Evolutionary conservation across 176 grass and related monocot genomes (phyloP).

Genomic region (Alopecurus myosuroides): DNA sequence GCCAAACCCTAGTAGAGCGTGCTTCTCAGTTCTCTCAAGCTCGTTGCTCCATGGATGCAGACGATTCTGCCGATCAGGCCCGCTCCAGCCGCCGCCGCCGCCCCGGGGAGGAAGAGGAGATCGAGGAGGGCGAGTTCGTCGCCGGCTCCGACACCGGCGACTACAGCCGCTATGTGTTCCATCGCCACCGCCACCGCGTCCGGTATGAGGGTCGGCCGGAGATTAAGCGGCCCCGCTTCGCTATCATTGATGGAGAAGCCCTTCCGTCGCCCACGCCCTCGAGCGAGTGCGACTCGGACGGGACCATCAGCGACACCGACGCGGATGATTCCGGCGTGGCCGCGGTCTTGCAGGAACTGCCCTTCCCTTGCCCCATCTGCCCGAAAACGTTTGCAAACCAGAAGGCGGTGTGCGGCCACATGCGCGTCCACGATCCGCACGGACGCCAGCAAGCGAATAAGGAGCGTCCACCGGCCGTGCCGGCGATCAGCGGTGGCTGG

Average conservation of each 20-base stretch:
- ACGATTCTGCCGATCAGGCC: not conserved
- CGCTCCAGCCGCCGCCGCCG: not conserved
- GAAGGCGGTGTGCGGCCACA: slow-evolving; percentile 26
- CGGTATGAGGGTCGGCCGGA: not conserved
- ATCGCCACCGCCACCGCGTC: not conserved
- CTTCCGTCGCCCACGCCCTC: not conserved
- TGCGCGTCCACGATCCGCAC: slow-evolving; percentile 4
- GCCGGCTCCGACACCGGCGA: not conserved
- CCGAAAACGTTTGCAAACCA: not conserved
- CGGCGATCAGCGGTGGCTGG: not conserved
- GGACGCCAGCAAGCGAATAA: not conserved
- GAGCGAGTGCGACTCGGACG: not conserved
- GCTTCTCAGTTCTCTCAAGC: not conserved
- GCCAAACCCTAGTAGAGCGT: not conserved
- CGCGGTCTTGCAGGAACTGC: not conserved
- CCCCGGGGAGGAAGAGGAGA: not conserved
- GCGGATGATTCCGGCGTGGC: too few relatives aligned
- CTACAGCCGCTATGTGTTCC: not conserved
- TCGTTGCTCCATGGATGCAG: not conserved
- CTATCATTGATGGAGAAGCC: not conserved
- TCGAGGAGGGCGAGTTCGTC: slow-evolving; percentile 32
- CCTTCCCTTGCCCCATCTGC: slow-evolving; percentile 9
- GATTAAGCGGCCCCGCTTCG: not conserved
- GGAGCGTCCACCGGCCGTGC: not conserved
- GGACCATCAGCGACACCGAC: slow-evolving; percentile 18